Conservation (phyloP, 1,284 basidiomycete genomes). For the Takashimella tepidaria region DNA sequence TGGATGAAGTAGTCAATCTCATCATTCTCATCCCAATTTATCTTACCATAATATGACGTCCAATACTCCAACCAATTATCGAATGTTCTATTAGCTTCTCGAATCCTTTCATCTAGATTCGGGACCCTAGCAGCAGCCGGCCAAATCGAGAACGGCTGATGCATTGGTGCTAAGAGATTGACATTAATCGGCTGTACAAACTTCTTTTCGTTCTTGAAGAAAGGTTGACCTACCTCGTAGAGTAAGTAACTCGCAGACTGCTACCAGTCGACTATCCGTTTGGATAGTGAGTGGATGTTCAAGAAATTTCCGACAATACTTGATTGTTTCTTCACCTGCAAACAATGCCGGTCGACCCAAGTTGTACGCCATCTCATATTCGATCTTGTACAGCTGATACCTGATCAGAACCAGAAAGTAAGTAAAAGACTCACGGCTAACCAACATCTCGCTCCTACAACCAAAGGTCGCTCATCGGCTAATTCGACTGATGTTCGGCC, state of each 20-base stretch:
- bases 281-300: slow-evolving; percentile 79
- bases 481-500: slow-evolving; percentile 54
- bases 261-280: slow-evolving; percentile 85
- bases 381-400: slow-evolving; percentile 66
- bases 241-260: slow-evolving; percentile 55
- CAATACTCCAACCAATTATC: slow-evolving; percentile 43
- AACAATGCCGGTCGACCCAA: slow-evolving; percentile 79
- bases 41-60: slow-evolving; percentile 31
- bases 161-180: slow-evolving; percentile 25
- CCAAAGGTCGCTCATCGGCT: slow-evolving; percentile 65
- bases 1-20: not conserved
- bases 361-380: slow-evolving; percentile 55
- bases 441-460: slow-evolving; percentile 76
- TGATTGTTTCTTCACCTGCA: slow-evolving; percentile 79
- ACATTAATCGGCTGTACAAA: not conserved
- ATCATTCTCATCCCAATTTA: too few species aligned
- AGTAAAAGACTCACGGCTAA: slow-evolving; percentile 53
- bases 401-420: too few species aligned
- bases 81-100: slow-evolving; percentile 32
- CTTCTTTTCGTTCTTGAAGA: slow-evolving; percentile 2
- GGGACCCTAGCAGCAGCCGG: slow-evolving; percentile 24
- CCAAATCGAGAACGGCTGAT: slow-evolving; percentile 35
- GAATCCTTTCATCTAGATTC: slow-evolving; percentile 38
- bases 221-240: slow-evolving; percentile 27
- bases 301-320: slow-evolving; percentile 66